Conservation (phyloP, 805 yeast genomes). For the Blastobotrys peoriensis region DNA sequence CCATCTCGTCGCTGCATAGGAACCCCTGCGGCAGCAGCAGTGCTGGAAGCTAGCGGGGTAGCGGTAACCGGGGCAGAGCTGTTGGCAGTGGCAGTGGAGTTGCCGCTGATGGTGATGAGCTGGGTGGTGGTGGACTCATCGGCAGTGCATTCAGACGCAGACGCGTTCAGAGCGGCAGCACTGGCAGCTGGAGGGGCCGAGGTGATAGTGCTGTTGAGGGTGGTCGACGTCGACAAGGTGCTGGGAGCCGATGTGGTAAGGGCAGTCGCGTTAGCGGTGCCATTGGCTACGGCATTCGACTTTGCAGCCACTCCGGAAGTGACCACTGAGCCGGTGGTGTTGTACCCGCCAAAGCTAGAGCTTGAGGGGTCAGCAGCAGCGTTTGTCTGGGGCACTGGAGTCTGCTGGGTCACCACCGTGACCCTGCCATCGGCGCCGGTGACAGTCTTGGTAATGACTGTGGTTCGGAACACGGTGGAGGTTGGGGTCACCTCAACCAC, state of each 20-base stretch:
- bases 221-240: not conserved
- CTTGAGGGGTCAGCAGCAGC: not conserved
- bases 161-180: not conserved
- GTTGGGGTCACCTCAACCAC: not conserved
- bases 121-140: conserved; percentile 2
- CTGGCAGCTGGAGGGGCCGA: conserved; percentile 1
- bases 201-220: conserved; percentile 1
- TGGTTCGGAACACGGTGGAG: conserved; percentile 1
- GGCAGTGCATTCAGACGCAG: conserved; percentile 2
- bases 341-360: not conserved
- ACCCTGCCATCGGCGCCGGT: conserved; percentile 3
- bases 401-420: not conserved
- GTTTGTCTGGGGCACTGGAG: conserved; percentile 2
- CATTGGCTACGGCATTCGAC: conserved; percentile 1
- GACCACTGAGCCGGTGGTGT: not conserved
- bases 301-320: not conserved
- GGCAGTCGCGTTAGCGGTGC: conserved; percentile 3
- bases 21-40: not conserved
- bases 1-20: not conserved
- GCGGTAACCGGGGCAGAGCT: conserved; percentile 8
- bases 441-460: conserved; percentile 2
- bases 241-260: conserved; percentile 8
- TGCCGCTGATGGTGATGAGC: conserved; percentile 5
- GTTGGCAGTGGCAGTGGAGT: conserved; percentile 5
- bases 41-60: conserved; percentile 1